Percentiles rank a stretch among this genome's conserved stretches.
phyloP scores from a whole-genome alignment of 257 asterid species.

The Solanum chmielewskii region DNA sequence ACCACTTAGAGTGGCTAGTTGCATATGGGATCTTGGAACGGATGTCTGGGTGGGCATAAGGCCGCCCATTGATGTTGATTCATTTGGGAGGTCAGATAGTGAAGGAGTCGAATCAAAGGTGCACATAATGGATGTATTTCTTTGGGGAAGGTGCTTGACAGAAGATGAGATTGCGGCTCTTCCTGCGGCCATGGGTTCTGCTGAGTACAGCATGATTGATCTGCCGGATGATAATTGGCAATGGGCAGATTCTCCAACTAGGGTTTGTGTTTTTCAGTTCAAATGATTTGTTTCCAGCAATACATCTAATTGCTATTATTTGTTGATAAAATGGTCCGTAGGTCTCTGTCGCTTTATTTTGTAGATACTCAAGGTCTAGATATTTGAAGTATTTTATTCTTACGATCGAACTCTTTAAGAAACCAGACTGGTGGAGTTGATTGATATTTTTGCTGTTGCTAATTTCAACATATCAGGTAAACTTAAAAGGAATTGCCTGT shows the following conservation, averaged over 20 bases:
- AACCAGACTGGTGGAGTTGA: neutral
- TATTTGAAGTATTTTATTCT: neutral
- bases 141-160: conserved; percentile 94
- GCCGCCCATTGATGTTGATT: conserved; percentile 91
- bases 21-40: conserved; percentile 89
- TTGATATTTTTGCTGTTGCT: neutral
- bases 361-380: neutral
- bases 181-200: conserved; percentile 68
- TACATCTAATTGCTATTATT: neutral
- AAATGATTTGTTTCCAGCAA: neutral
- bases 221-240: conserved; percentile 93
- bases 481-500: neutral
- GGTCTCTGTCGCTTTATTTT: neutral
- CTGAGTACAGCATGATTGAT: conserved; percentile 58
- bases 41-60: conserved; percentile 88
- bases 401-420: neutral
- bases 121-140: conserved; percentile 94
- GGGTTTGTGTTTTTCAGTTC: conserved; percentile 41
- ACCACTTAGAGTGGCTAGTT: conserved; percentile 64
- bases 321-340: neutral
- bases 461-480: neutral
- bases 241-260: conserved; percentile 94
- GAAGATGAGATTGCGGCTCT: conserved; percentile 91
- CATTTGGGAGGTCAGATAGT: conserved; percentile 98
- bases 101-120: conserved; percentile 93